Percentiles rank a stretch among this genome's conserved stretches.
These are phyloP conservation scores for Corymbia calophylla DNA, from an alignment of 441 rosid genomes.

Conservation along the genomic window DNA sequence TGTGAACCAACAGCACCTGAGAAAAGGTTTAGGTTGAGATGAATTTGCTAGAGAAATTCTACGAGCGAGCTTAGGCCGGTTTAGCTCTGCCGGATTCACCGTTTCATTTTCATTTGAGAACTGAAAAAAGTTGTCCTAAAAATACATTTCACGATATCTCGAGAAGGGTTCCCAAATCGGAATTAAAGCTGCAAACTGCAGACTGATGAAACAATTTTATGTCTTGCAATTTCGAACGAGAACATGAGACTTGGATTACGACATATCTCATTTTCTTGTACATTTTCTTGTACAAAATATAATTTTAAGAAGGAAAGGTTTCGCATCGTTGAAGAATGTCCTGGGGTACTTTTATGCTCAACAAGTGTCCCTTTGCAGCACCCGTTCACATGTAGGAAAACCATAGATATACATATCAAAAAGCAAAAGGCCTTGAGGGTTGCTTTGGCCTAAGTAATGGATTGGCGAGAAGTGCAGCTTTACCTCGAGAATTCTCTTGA, in stretches of 20 bases:
- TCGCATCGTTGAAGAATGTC: neutral
- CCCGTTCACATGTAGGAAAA: neutral
- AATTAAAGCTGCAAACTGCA: neutral
- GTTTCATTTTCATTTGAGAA: neutral
- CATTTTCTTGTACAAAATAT: neutral
- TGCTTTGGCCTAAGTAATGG: neutral
- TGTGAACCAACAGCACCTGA: conserved; percentile 59
- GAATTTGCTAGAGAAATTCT: neutral
- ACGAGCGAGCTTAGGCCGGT: neutral
- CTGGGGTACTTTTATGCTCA: neutral
- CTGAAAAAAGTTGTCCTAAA: neutral
- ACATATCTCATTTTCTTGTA: neutral
- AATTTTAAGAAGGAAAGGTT: neutral
- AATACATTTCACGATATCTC: neutral
- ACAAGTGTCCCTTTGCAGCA: neutral
- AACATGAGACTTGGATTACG: neutral
- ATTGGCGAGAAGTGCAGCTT: neutral
- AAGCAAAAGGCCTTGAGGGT: neutral
- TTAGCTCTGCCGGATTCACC: neutral
- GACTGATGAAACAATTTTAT: neutral
- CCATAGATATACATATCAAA: neutral
- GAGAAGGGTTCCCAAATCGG: neutral
- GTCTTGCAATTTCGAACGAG: neutral
- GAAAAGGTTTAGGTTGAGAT: neutral
- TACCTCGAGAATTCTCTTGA: conserved; percentile 78